Conservation (phyloP, 192 early-diverging fungal species). For the Linnemannia elongata region DNA sequence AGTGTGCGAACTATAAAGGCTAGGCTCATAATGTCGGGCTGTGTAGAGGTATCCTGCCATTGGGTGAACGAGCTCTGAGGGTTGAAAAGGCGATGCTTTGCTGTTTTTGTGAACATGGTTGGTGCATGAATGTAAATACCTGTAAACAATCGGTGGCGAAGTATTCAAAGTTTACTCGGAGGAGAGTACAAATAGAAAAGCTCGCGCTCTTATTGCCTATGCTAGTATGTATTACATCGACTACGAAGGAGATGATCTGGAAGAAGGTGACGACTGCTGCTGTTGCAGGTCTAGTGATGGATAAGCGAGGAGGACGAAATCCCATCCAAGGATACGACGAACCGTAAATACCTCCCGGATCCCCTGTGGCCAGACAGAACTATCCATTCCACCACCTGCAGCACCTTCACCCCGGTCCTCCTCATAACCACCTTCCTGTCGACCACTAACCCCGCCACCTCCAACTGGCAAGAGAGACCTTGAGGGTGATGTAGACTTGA, state of each 20-base stretch:
- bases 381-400: neutral
- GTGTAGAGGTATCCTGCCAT: too few species aligned
- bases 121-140: too few species aligned
- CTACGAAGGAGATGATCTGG: neutral
- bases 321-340: slow-evolving; percentile 41
- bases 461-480: neutral
- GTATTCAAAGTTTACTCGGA: too few species aligned
- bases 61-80: too few species aligned
- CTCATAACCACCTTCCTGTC: neutral
- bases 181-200: too few species aligned
- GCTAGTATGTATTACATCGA: neutral
- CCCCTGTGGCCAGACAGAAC: slow-evolving; percentile 33
- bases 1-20: too few species aligned
- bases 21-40: too few species aligned
- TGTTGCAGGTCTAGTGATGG: slow-evolving; percentile 20
- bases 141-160: too few species aligned
- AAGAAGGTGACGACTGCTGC: neutral
- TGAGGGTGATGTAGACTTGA: neutral
- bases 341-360: slow-evolving; percentile 50
- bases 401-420: neutral
- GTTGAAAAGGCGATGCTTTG: too few species aligned
- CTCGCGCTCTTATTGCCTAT: too few species aligned
- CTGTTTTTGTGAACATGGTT: too few species aligned
- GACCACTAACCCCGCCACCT: neutral
- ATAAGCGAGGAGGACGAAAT: slow-evolving; percentile 47